Evolutionary conservation across 306 rosid species (phyloP), one percentile per base, ranked within the genome.

Genomic region (Adenanthera pavonina): DNA sequence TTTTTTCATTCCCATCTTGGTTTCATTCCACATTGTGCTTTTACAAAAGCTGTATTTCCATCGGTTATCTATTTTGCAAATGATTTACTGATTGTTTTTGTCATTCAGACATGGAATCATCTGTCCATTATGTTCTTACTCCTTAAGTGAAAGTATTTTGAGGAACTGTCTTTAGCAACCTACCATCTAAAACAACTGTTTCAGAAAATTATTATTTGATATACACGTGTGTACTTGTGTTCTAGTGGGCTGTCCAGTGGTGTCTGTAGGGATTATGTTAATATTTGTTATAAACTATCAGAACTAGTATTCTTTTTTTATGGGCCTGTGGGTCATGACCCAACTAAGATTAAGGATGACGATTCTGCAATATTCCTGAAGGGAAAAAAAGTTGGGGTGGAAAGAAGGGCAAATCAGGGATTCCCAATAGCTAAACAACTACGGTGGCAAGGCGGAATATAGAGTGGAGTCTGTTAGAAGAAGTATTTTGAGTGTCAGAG

Each of bases 181-280:
- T n/a, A 25, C 65, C 65, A 59, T 59, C 35, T 8, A 41, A 4
- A 41, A 41, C 46, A 4, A 41, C 8, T 41, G 30, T 41, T 41
- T 41, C 46, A 4, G 46, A 41, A 41, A 4, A 4, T 4, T 41
- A 41, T 41, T 6, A 6, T 41, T 33, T 61, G 43, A 30, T 64
- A 48, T 38, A 48, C 15, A 48, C 13, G 53, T 48, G 3, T 48
- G 53, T 48, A 49, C 41, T 38, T 38, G 41, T 38, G 41, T 38
- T 38, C 41, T 38, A 38, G 41, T 38, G 41, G 41, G 41, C 41
- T 38, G 14, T 80, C 46, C 46, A 41, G 46, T 6, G 35, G 66
- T 70, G 69, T 30, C 4, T 10, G n/a, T 69, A 48, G 61, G 83
- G 83, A 14, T 64, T 16, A 52, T 65, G 3, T 44, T 51, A 8